Evolutionary conservation across 352 stramenopile species (phyloP), one percentile per base, ranked within the genome.

Genomic region (Phytophthora constricta): DNA sequence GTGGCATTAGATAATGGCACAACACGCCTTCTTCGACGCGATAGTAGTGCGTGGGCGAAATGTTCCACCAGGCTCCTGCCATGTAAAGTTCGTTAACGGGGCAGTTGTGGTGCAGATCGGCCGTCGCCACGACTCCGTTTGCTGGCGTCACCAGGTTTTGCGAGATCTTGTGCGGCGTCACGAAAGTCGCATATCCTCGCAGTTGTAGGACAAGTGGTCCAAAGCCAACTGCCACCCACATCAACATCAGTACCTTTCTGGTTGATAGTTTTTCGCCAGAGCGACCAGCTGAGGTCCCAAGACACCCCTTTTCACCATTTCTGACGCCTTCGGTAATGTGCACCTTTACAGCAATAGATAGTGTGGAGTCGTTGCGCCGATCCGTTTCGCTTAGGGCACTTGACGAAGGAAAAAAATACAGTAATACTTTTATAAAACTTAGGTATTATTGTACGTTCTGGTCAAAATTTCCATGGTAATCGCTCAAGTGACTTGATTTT

Each of bases 121-220:
- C 8, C 11, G 7, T 56, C 19, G 39, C 22, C 7, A 27, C 10
- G 3, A 39, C 22, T 8, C 9, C 11, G 2, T 47, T 11, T 10
- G 41, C 17, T 47, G 37, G 50, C 1, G 49, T 42, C 7, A 69
- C 25, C n/a, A 69, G 22, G 34, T 62, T n/a, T 3, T 48, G 45
- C 11, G 60, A 68, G 9, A 58, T 58, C 37, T 68, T 68, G 61
- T 62, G 51, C 23, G 61, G 33, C 19, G 59, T 61, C 50, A 67
- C 42, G 27, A 67, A 53, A 16, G 58, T 27, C n/a, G 20, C 22
- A 26, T 55, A 66, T 27, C 58, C 54, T 41, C 49, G 37, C 26
- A 58, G 13, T 19, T 66, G 58, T 8, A 66, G 39, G 34, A 59
- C 4, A 20, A 52, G 51, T 1, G 48, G 48, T 4, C n/a, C 19